phyloP scores from a whole-genome alignment of 1,284 basidiomycete species.

The Cryptococcus sp. region DNA sequence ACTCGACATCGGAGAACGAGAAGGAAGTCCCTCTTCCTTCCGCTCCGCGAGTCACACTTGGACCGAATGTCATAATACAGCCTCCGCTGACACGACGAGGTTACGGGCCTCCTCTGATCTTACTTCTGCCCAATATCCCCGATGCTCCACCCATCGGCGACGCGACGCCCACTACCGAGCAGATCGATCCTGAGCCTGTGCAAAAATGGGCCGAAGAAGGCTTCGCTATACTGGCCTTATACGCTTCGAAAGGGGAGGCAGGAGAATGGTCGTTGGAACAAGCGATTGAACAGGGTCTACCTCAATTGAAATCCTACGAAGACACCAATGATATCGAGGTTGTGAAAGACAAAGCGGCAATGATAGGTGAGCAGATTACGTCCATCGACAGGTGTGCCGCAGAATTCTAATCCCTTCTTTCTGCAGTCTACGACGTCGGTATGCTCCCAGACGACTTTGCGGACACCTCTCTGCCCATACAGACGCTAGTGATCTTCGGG shows the following conservation, averaged over 20 bases:
- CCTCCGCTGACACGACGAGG: conserved; percentile 15
- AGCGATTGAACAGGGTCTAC: conserved; percentile 7
- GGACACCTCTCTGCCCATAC: background rate
- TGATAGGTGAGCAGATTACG: conserved; percentile 5
- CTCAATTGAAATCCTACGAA: conserved; percentile 3
- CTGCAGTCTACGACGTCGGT: conserved; percentile 10
- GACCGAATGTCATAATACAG: conserved; percentile 9
- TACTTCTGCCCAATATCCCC: conserved; percentile 9
- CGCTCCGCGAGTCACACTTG: conserved; percentile 2
- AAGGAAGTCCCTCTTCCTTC: conserved; percentile 14
- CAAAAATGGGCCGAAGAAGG: conserved; percentile 21
- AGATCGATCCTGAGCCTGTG: conserved; percentile 15
- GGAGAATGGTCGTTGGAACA: conserved; percentile 6
- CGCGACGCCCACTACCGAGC: conserved; percentile 10
- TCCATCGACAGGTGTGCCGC: background rate
- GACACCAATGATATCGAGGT: conserved; percentile 6
- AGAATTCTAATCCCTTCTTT: no score
- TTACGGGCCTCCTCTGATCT: conserved; percentile 10
- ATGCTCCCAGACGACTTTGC: conserved; percentile 9
- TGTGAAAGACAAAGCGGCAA: conserved; percentile 9
- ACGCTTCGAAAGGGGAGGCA: conserved; percentile 2
- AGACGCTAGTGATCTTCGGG: conserved; percentile 3
- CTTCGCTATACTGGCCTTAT: conserved; percentile 9
- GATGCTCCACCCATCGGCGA: conserved; percentile 8
- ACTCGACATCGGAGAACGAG: conserved; percentile 13